phyloP scores from a whole-genome alignment of 768 basidiomycete genomes.

The Hypholoma sublateritium region DNA sequence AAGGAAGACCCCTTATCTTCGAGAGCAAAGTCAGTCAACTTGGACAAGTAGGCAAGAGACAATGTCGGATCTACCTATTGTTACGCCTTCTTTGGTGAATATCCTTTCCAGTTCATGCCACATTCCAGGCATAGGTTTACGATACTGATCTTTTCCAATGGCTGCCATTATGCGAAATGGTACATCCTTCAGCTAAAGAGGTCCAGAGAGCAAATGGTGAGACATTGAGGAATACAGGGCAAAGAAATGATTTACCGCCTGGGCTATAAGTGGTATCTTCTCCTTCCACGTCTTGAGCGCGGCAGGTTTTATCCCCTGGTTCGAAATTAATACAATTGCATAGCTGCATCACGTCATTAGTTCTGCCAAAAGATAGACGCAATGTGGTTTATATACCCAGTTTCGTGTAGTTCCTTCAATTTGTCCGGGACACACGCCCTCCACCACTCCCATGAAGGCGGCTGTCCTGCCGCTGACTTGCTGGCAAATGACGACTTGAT shows the following conservation, averaged over 20 bases:
- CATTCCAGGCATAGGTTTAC: slow-evolving; percentile 90
- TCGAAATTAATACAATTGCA: slow-evolving; percentile 76
- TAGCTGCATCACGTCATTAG: slow-evolving; percentile 40
- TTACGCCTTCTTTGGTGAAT: slow-evolving; percentile 53
- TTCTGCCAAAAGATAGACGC: neutral
- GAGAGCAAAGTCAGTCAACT: neutral
- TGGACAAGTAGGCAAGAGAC: neutral
- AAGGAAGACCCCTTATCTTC: slow-evolving; percentile 67
- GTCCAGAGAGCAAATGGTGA: neutral
- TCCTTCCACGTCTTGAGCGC: slow-evolving; percentile 68
- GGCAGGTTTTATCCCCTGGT: slow-evolving; percentile 61
- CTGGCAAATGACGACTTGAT: slow-evolving; percentile 51
- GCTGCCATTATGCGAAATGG: slow-evolving; percentile 84
- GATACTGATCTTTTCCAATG: slow-evolving; percentile 65
- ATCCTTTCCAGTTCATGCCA: slow-evolving; percentile 72
- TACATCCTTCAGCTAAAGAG: slow-evolving; percentile 58
- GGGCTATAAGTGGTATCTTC: slow-evolving; percentile 71
- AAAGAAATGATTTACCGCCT: slow-evolving; percentile 41
- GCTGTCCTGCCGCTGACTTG: slow-evolving; percentile 31
- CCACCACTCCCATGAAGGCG: slow-evolving; percentile 71
- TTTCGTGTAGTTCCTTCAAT: slow-evolving; percentile 55
- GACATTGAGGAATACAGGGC: neutral
- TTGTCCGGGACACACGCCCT: slow-evolving; percentile 56
- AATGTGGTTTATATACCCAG: slow-evolving; percentile 48
- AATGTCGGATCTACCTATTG: slow-evolving; percentile 53